phyloP scores from a whole-genome alignment of 805 yeast species.

The Metschnikowia picachoensis region DNA sequence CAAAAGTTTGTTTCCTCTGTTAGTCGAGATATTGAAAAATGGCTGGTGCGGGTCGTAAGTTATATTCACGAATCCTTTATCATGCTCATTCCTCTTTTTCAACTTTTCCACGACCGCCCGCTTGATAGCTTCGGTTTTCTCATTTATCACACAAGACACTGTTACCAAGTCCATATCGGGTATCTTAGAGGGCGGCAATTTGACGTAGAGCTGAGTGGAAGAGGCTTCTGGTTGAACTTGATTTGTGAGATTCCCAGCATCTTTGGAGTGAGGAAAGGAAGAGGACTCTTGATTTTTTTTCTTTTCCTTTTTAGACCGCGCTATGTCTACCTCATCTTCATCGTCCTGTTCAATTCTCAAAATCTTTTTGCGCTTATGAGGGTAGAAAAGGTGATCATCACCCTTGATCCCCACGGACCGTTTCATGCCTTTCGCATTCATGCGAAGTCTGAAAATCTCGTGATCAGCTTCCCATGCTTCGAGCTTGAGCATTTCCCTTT shows the following conservation, averaged over 20 bases:
- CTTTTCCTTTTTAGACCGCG: constrained; percentile 16
- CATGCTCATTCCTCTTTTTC: constrained; percentile 64
- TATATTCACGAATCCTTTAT: constrained; percentile 73
- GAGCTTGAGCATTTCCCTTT: constrained; percentile 64
- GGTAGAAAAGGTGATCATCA: constrained; percentile 77
- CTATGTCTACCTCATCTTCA: constrained; percentile 18
- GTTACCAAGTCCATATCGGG: constrained; percentile 90
- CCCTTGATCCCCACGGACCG: constrained; percentile 73
- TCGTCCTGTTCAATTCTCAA: constrained; percentile 35
- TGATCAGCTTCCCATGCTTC: constrained; percentile 60
- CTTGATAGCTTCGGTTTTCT: constrained; percentile 72
- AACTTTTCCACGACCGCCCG: constrained; percentile 84
- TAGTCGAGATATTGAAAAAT: constrained; percentile 59
- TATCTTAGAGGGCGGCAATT: constrained; percentile 82
- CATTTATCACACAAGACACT: constrained; percentile 67
- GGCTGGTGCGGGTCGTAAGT: constrained; percentile 88
- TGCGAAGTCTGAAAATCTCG: constrained; percentile 68
- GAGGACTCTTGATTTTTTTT: constrained; percentile 12
- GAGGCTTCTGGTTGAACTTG: constrained; percentile 21
- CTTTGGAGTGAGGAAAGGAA: constrained; percentile 13
- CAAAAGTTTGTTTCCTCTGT: constrained; percentile 40
- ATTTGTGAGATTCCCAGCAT: constrained; percentile 10
- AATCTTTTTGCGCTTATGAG: constrained; percentile 67
- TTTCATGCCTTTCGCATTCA: constrained; percentile 67
- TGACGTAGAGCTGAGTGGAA: constrained; percentile 73